Conservation (phyloP, 805 yeast genomes). For the Naumovozyma castellii region DNA sequence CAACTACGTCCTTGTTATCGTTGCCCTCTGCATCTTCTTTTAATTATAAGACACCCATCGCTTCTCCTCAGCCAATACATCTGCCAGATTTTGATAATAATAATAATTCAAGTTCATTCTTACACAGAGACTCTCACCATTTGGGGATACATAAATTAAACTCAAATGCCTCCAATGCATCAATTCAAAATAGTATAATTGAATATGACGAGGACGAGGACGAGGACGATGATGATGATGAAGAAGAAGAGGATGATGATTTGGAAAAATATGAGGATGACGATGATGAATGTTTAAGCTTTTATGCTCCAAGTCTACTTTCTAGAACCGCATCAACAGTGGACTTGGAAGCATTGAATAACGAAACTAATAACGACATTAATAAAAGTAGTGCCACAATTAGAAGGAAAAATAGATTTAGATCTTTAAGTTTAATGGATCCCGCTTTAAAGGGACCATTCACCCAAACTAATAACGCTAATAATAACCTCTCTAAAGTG, state of each 20-base stretch:
- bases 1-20: neutral
- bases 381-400: neutral
- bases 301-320: conserved; percentile 30
- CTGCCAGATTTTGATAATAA: neutral
- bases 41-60: neutral
- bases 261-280: conserved; percentile 29
- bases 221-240: conserved; percentile 18
- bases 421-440: conserved; percentile 29
- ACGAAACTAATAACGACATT: conserved; percentile 3
- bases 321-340: conserved; percentile 22
- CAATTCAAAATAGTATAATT: neutral
- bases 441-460: conserved; percentile 22
- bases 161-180: neutral
- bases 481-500: neutral
- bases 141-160: neutral
- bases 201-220: conserved; percentile 13
- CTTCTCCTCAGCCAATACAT: neutral
- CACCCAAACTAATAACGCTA: conserved; percentile 1
- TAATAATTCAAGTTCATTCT: too few relatives aligned
- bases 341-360: conserved; percentile 5
- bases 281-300: conserved; percentile 29
- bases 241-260: conserved; percentile 24
- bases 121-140: too few relatives aligned
- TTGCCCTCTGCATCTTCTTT: neutral
- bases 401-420: conserved; percentile 19